Conservation (phyloP, 768 basidiomycete genomes). For the Mycena chlorophos region DNA sequence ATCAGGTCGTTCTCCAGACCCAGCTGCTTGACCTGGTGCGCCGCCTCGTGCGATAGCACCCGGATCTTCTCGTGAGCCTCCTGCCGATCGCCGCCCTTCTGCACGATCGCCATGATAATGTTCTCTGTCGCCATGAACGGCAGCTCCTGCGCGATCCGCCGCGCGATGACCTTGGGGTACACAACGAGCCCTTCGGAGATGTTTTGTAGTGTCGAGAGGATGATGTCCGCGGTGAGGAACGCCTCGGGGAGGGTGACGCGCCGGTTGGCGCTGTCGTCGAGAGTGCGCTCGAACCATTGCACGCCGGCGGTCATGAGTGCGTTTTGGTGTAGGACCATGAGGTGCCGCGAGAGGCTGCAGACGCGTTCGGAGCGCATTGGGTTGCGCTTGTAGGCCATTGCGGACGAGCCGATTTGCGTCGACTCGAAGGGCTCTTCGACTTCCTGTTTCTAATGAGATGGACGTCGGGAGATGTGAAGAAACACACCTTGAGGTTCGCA, state of each 20-base stretch:
- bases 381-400: constrained; percentile 99
- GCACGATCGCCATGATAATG: constrained; percentile 98
- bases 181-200: constrained; percentile 99
- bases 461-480: not conserved
- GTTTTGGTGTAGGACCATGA: constrained; percentile 96
- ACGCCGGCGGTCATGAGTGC: constrained; percentile 91
- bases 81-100: constrained; percentile 91
- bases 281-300: constrained; percentile 98
- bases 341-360: constrained; percentile 92
- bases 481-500: constrained; percentile 81
- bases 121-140: constrained; percentile 99
- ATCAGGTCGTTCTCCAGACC: constrained; percentile 96
- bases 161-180: constrained; percentile 92
- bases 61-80: constrained; percentile 96
- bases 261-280: constrained; percentile 98
- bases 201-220: constrained; percentile 93
- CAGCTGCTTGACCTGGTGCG: constrained; percentile 89
- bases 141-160: constrained; percentile 89
- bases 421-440: constrained; percentile 99
- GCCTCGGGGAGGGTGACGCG: constrained; percentile 96
- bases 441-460: constrained; percentile 54
- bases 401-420: constrained; percentile 95
- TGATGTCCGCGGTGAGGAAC: constrained; percentile 95
- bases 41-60: constrained; percentile 92
- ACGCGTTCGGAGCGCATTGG: constrained; percentile 99